These are phyloP conservation scores for Candida ipomoeae DNA, from an alignment of 805 yeast genomes.

Conservation along the genomic window DNA sequence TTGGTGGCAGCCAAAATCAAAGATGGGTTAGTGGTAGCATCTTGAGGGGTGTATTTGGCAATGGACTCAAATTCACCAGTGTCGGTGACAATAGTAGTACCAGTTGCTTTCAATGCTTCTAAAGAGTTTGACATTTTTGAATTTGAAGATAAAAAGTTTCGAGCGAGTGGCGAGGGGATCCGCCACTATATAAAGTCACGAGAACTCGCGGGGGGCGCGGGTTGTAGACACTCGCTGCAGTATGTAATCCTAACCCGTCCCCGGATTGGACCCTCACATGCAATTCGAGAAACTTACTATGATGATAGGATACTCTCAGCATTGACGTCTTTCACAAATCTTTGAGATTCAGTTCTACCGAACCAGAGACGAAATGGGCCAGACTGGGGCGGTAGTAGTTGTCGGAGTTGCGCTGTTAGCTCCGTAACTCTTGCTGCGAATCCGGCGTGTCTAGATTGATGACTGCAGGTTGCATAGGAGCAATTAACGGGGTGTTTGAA, in stretches of 20 bases:
- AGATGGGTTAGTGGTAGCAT: conserved; percentile 98
- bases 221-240: conserved; percentile 13
- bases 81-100: conserved; percentile 96
- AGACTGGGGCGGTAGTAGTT: background rate
- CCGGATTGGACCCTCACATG: background rate
- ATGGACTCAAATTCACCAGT: conserved; percentile 98
- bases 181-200: conserved; percentile 1
- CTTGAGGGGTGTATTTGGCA: conserved; percentile 98
- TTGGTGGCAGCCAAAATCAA: conserved; percentile 93
- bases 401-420: background rate
- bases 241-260: background rate
- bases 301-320: background rate
- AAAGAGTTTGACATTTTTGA: conserved; percentile 54
- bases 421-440: conserved; percentile 3
- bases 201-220: conserved; percentile 7
- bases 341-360: background rate
- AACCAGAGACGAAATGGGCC: too few relatives aligned
- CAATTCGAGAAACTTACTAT: background rate
- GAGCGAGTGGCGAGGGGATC: conserved; percentile 4
- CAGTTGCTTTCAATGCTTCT: conserved; percentile 90
- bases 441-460: conserved; percentile 6
- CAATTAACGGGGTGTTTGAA: background rate
- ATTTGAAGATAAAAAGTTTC: background rate
- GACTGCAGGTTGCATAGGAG: background rate
- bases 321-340: too few relatives aligned